Base-by-base conservation (phyloP, 2,329 filamentous ascomycete genomes). In the Fusarium burgessii region DNA sequence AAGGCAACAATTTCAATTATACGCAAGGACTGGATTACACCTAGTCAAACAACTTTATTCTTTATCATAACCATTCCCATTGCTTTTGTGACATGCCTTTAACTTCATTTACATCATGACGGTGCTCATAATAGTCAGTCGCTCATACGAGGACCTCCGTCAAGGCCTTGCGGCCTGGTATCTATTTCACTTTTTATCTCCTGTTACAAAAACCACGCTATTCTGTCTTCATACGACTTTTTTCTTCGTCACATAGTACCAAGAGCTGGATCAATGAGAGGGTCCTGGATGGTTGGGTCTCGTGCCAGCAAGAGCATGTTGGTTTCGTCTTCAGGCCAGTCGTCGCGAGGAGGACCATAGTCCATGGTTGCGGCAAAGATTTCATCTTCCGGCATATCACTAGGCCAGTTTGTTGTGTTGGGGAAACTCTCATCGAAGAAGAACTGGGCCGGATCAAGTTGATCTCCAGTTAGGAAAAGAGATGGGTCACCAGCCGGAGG, bases 311-410 rank as follows among this genome's bases (percentile, higher is more conserved):
- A 78, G 42, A 83, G 77, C 67, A 86, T 83, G 62, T 83, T 83
- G 11, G 79, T 78, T 57, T 85, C 83, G 27, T 85, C 83, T 45
- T 81, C 78, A 13, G 79, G 78, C 84, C 84, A 86, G 23, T 83
- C 82, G 38, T 82, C 79, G 25, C 79, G 78, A n/a, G 74, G 67
- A 25, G 71, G 69, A 14, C 71, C 78, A 41, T 79, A 78, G 15
- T 78, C 74, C 72, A 80, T 76, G 20, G 77, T 73, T 7, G 78
- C 77, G 15, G 80, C 79, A 38, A 84, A 82, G 23, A 80, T 78
- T 23, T 76, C 77, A 8, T 80, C 80, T 15, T 80, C 72, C 4
- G 71, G 62, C 46, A 71, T 60, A 14, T 61, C 65, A 0, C 58
- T 77, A 5, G 72, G 51, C 78, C 77, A 81, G 14, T 71, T 56